Conservation (phyloP, 768 basidiomycete species). For the Xerocomus spinulosus region DNA sequence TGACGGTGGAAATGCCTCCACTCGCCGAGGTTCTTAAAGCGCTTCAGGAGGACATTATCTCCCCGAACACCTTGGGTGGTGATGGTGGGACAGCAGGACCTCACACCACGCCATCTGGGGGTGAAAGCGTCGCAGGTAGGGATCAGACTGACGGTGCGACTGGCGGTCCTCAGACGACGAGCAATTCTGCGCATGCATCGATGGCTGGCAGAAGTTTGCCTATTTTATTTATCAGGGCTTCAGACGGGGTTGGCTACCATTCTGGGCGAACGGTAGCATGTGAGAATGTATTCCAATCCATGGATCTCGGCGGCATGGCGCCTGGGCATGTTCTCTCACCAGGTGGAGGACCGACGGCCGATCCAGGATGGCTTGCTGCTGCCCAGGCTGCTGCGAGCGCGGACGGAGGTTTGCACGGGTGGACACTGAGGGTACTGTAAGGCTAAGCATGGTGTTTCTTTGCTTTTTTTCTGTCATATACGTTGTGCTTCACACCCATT, state of each 20-base stretch:
- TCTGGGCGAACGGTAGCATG: conserved; percentile 81
- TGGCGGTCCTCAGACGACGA: conserved; percentile 15
- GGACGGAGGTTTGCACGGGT: conserved; percentile 66
- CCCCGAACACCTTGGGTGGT: conserved; percentile 32
- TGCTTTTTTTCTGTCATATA: conserved; percentile 28
- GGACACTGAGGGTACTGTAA: conserved; percentile 79
- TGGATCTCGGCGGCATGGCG: conserved; percentile 55
- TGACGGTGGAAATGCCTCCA: conserved; percentile 82
- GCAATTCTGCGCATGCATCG: conserved; percentile 38
- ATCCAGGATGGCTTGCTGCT: conserved; percentile 69
- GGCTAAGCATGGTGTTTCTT: conserved; percentile 14
- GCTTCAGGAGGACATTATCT: conserved; percentile 64
- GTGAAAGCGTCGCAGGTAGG: conserved; percentile 23
- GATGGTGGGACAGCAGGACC: conserved; percentile 37
- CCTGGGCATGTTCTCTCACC: conserved; percentile 43
- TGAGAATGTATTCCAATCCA: conserved; percentile 70
- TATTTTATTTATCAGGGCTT: conserved; percentile 73
- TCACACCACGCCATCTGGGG: conserved; percentile 29
- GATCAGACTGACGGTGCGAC: conserved; percentile 26
- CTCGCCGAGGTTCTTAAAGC: conserved; percentile 72
- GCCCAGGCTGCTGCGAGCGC: conserved; percentile 64
- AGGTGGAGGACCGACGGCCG: conserved; percentile 42
- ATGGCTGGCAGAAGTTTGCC: conserved; percentile 70
- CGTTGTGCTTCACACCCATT: conserved; percentile 18
- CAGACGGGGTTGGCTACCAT: conserved; percentile 86